These are phyloP conservation scores for Chlorophyllum brunneum DNA, from an alignment of 768 basidiomycete species.

Conservation along the genomic window DNA sequence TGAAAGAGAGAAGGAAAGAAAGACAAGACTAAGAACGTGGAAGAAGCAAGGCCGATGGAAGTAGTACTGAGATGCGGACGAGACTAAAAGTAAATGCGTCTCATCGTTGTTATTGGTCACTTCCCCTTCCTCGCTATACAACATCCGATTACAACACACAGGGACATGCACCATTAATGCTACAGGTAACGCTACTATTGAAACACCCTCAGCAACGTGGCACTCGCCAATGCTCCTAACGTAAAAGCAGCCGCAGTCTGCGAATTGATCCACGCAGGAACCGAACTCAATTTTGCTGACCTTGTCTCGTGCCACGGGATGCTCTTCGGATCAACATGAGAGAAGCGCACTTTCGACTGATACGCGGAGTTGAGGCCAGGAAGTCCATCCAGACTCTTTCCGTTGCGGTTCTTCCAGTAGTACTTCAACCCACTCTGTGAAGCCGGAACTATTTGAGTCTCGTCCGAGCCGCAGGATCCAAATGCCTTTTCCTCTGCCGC, in stretches of 20 bases:
- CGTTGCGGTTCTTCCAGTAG: conserved; percentile 48
- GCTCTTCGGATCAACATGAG: conserved; percentile 4
- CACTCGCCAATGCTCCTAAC: not conserved
- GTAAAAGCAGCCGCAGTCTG: not conserved
- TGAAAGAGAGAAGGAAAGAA: not conserved
- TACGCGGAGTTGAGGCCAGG: conserved; percentile 34
- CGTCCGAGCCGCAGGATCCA: too few species aligned
- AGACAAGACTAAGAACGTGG: not conserved
- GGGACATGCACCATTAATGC: too few species aligned
- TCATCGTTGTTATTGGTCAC: too few species aligned
- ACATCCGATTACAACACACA: too few species aligned
- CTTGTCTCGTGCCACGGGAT: not conserved
- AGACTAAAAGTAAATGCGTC: too few species aligned
- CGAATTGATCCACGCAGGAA: not conserved
- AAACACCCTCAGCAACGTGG: not conserved
- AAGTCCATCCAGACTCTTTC: conserved; percentile 47
- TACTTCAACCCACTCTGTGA: conserved; percentile 40
- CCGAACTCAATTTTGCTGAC: not conserved
- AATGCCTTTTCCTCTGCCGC: conserved; percentile 18
- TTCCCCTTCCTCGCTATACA: too few species aligned
- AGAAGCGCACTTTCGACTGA: conserved; percentile 3
- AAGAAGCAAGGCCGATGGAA: not conserved
- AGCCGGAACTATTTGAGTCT: conserved; percentile 1
- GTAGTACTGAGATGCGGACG: not conserved
- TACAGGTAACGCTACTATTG: not conserved